Conservation (phyloP, 2,329 filamentous ascomycete genomes). For the Leptographium radiaticola region DNA sequence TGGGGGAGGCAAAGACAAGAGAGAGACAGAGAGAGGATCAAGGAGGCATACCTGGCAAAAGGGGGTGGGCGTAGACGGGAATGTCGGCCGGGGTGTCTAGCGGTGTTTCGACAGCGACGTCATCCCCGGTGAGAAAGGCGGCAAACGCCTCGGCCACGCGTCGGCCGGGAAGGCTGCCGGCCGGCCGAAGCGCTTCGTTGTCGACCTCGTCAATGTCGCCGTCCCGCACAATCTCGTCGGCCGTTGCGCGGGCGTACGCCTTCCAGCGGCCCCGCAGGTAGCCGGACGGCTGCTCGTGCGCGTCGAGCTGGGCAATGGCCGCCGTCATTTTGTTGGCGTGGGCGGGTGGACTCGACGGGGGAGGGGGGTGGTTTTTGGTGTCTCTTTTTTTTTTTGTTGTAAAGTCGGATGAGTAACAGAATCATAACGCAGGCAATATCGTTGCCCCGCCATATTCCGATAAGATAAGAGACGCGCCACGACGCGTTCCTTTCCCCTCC, state of each 20-base stretch:
- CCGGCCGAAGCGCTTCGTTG: constrained; percentile 14
- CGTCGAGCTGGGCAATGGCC: constrained; percentile 46
- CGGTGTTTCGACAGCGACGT: too few species aligned
- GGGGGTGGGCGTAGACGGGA: constrained; percentile 48
- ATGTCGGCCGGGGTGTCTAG: constrained; percentile 12
- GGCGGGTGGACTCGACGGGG: neutral
- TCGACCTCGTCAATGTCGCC: constrained; percentile 43
- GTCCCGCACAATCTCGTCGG: constrained; percentile 35
- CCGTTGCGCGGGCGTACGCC: constrained; percentile 49
- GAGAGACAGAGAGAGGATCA: too few species aligned
- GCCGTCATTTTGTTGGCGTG: constrained; percentile 11
- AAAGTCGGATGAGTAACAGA: too few species aligned
- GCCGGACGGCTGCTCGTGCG: constrained; percentile 65
- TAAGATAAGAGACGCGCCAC: constrained; percentile 5
- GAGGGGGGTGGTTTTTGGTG: neutral
- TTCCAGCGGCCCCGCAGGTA: constrained; percentile 63
- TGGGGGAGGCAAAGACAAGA: neutral
- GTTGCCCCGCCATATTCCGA: constrained; percentile 2
- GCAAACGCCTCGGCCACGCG: constrained; percentile 25
- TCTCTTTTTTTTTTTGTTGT: neutral
- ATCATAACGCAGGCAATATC: neutral
- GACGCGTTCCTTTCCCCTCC: constrained; percentile 3
- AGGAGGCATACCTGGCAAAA: constrained; percentile 50
- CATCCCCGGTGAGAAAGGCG: constrained; percentile 17
- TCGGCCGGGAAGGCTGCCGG: constrained; percentile 21